A percentile compares a stretch with the other conserved stretches of the same genome.
These are phyloP conservation scores for Trifolium subterraneum DNA, from an alignment of 306 rosid genomes.

Conservation along the genomic window DNA sequence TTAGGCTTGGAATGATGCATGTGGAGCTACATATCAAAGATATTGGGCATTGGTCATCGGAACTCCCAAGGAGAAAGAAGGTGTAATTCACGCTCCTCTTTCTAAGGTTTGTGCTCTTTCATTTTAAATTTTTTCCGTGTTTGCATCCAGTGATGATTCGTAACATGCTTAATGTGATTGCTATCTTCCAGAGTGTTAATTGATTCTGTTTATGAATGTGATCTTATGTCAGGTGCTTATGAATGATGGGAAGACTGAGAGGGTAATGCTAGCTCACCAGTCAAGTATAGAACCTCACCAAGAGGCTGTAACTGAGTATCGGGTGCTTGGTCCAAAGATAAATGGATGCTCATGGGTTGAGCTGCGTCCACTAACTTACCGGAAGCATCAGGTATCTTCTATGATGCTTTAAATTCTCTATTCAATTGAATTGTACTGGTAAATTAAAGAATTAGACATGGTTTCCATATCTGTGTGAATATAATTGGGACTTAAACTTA, in stretches of 20 bases:
- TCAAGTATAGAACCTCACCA: conserved; percentile 82
- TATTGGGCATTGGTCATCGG: conserved; percentile 96
- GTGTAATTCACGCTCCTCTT: conserved; percentile 81
- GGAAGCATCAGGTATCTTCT: conserved; percentile 87
- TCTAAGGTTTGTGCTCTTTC: conserved; percentile 68
- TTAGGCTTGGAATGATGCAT: conserved; percentile 86
- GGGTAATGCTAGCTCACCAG: conserved; percentile 76
- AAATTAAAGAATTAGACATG: neutral
- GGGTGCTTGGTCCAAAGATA: conserved; percentile 90
- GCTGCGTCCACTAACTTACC: conserved; percentile 74
- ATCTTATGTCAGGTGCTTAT: conserved; percentile 72
- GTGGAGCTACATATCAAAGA: conserved; percentile 75
- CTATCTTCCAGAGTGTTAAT: conserved; percentile 27
- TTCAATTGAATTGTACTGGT: conserved; percentile 9
- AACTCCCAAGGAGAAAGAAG: conserved; percentile 83
- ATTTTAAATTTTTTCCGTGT: conserved; percentile 8
- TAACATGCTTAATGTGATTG: conserved; percentile 27
- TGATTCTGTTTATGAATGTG: conserved; percentile 23
- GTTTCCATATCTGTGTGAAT: conserved; percentile 9
- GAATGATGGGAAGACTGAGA: conserved; percentile 93
- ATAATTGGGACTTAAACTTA: conserved; percentile 8
- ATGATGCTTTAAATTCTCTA: conserved; percentile 18
- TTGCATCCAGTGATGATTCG: conserved; percentile 26
- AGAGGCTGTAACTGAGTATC: conserved; percentile 87
- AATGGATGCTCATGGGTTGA: conserved; percentile 98